These are phyloP conservation scores for Candida morakotiae DNA, from an alignment of 805 yeast species.

Conservation along the genomic window DNA sequence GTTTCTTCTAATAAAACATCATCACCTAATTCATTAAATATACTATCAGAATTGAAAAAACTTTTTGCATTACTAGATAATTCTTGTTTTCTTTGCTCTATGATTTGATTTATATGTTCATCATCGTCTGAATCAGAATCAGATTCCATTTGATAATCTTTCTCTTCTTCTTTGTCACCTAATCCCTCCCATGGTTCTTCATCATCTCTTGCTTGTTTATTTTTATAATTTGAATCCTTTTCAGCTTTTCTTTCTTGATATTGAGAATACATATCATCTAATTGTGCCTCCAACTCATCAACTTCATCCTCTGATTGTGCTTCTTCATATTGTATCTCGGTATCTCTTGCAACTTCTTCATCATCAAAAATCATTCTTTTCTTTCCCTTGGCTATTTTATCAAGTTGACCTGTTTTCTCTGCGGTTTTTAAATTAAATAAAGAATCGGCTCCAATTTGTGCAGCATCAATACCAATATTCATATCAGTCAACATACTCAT, in stretches of 20 bases:
- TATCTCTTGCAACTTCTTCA: slow-evolving; percentile 51
- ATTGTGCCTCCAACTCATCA: slow-evolving; percentile 71
- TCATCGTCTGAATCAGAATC: slow-evolving; percentile 47
- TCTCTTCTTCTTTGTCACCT: slow-evolving; percentile 36
- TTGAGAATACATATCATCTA: slow-evolving; percentile 74
- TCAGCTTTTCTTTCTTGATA: slow-evolving; percentile 67
- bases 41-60: slow-evolving; percentile 37
- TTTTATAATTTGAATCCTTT: slow-evolving; percentile 63
- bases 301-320: slow-evolving; percentile 46
- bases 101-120: slow-evolving; percentile 53
- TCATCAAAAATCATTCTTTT: slow-evolving; percentile 56
- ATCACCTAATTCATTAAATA: slow-evolving; percentile 40
- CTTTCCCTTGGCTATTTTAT: slow-evolving; percentile 73
- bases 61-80: slow-evolving; percentile 33
- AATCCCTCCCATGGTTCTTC: slow-evolving; percentile 82
- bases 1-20: slow-evolving; percentile 47
- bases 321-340: slow-evolving; percentile 46
- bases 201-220: slow-evolving; percentile 69
- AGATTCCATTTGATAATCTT: slow-evolving; percentile 41
- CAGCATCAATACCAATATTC: slow-evolving; percentile 93
- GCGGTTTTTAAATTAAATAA: slow-evolving; percentile 83
- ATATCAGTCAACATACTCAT: slow-evolving; percentile 92
- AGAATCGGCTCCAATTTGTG: slow-evolving; percentile 70
- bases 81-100: slow-evolving; percentile 45
- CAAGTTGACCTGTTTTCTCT: slow-evolving; percentile 78